These are phyloP conservation scores for Alisma plantagoaquatica DNA, from an alignment of 106 monocot genomes.

Conservation along the genomic window DNA sequence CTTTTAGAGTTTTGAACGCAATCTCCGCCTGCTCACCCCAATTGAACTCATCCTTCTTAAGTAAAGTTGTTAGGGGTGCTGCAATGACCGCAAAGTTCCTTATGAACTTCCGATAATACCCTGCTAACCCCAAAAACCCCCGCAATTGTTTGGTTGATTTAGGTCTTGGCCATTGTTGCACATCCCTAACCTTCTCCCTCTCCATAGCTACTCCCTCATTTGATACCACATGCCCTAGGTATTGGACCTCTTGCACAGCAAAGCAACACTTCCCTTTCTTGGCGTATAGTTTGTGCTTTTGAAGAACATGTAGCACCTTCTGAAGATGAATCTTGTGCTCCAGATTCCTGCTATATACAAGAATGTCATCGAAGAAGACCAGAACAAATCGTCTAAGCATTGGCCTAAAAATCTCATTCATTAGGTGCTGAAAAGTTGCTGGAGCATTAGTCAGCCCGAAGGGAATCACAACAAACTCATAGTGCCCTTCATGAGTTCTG, in stretches of 20 bases:
- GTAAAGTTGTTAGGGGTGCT: not conserved
- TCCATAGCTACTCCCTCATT: not conserved
- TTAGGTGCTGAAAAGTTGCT: too few relatives aligned
- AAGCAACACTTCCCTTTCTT: not conserved
- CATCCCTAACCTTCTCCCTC: not conserved
- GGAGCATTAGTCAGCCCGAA: too few relatives aligned
- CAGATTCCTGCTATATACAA: too few relatives aligned
- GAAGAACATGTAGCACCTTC: too few relatives aligned
- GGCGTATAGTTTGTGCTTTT: too few relatives aligned
- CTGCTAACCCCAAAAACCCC: not conserved
- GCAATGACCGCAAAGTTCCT: not conserved
- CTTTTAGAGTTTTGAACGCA: not conserved
- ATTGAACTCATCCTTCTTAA: not conserved
- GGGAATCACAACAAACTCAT: too few relatives aligned
- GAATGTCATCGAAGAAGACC: too few relatives aligned
- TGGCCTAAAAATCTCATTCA: too few relatives aligned
- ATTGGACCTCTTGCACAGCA: not conserved
- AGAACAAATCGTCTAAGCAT: too few relatives aligned
- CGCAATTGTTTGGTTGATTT: not conserved
- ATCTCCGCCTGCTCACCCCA: not conserved
- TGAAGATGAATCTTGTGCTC: too few relatives aligned
- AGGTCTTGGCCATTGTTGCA: not conserved
- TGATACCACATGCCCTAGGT: not conserved
- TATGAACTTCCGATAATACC: not conserved
- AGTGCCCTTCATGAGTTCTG: too few relatives aligned